A percentile compares a stretch with the other conserved stretches of the same genome.
Evolutionary conservation across 2,329 filamentous ascomycete genomes (phyloP).

Genomic region (Fusarium haematococcum): DNA sequence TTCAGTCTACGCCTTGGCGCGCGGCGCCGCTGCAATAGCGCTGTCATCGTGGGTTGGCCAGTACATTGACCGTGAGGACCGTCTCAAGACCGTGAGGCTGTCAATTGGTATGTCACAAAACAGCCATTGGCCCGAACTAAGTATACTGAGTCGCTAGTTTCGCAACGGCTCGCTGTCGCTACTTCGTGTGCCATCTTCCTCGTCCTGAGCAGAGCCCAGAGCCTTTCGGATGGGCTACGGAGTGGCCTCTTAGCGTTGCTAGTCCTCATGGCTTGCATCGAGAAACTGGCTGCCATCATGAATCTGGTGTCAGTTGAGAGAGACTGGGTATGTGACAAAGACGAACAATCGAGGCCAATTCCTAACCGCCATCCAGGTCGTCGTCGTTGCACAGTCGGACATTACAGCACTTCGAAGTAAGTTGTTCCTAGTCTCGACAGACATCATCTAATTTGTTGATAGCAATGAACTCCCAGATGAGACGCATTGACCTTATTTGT

Average conservation of each 20-base stretch:
- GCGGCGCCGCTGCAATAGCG: slow-evolving; percentile 67
- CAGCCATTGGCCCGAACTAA: neutral
- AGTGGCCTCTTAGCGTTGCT: slow-evolving; percentile 49
- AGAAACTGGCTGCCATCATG: slow-evolving; percentile 74
- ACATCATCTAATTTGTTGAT: neutral
- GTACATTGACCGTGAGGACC: slow-evolving; percentile 67
- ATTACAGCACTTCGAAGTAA: slow-evolving; percentile 33
- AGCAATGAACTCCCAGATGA: slow-evolving; percentile 69
- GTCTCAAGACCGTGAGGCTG: slow-evolving; percentile 61
- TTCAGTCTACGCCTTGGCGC: slow-evolving; percentile 75
- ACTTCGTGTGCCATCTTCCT: slow-evolving; percentile 61
- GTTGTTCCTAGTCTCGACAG: neutral
- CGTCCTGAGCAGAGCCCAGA: slow-evolving; percentile 24
- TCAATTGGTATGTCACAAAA: slow-evolving; percentile 55
- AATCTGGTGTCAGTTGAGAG: slow-evolving; percentile 77
- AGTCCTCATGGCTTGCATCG: slow-evolving; percentile 71
- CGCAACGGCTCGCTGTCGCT: slow-evolving; percentile 59
- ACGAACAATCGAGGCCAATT: neutral
- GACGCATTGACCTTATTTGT: slow-evolving; percentile 71
- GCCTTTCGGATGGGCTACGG: slow-evolving; percentile 13
- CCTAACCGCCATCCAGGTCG: slow-evolving; percentile 38
- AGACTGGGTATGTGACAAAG: slow-evolving; percentile 68
- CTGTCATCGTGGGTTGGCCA: slow-evolving; percentile 69
- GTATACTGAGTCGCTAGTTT: slow-evolving; percentile 39
- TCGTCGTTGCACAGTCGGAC: slow-evolving; percentile 43